A percentile compares a stretch with the other conserved stretches of the same genome.
phyloP scores from a whole-genome alignment of 306 rosid species.

The Cucumis sativus region DNA sequence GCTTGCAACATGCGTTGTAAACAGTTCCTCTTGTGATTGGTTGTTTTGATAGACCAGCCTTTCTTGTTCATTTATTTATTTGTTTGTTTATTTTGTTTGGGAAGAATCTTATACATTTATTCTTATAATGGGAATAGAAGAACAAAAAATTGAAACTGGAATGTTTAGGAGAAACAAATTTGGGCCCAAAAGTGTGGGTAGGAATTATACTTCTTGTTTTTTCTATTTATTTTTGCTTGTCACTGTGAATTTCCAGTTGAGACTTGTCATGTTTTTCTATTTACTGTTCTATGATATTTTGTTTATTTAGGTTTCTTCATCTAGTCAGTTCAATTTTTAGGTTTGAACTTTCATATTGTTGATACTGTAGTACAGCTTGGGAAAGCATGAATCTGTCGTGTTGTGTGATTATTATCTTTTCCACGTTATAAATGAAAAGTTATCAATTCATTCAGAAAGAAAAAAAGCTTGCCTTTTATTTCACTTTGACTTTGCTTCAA shows the following conservation, averaged over 20 bases:
- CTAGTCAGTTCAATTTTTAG: not conserved
- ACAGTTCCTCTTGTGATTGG: not conserved
- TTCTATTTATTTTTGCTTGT: not conserved
- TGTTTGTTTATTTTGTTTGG: too few relatives aligned
- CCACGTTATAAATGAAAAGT: not conserved
- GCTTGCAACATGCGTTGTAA: not conserved
- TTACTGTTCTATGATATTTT: not conserved
- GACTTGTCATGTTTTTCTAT: not conserved
- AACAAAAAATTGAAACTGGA: not conserved
- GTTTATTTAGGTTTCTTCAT: not conserved
- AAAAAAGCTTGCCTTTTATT: not conserved
- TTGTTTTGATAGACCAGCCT: not conserved
- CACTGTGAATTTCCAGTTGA: not conserved
- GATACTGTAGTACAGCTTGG: not conserved
- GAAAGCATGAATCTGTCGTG: not conserved
- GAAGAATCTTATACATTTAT: not conserved
- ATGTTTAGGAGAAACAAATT: not conserved
- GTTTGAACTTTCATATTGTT: not conserved
- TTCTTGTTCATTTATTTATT: not conserved
- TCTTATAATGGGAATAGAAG: not conserved
- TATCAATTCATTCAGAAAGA: not conserved
- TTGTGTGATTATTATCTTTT: not conserved
- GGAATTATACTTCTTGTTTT: not conserved
- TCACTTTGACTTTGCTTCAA: not conserved
- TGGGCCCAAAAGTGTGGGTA: not conserved